Evolutionary conservation across 2,329 filamentous ascomycete species (phyloP).

Genomic region (Phyllosticta citriasiana): DNA sequence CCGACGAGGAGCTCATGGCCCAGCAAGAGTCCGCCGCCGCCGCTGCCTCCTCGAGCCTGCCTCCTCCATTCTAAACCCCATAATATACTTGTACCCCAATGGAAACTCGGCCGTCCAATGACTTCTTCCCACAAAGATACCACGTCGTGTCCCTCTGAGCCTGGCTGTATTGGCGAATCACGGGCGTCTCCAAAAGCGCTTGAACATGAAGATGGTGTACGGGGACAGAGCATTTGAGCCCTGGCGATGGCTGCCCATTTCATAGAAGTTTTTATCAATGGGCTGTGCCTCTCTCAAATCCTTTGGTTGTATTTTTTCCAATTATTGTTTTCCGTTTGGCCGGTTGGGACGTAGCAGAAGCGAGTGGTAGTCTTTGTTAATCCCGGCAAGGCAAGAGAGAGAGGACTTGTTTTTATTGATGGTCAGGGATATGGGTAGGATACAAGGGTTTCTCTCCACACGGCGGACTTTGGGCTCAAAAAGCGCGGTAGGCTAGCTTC

Average conservation of each 20-base stretch:
- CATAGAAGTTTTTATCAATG: neutral
- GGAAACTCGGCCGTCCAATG: constrained; percentile 10
- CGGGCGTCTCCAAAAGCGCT: constrained; percentile 12
- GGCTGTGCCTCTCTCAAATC: neutral
- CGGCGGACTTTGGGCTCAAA: neutral
- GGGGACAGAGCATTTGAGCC: neutral
- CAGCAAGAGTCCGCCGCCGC: constrained; percentile 27
- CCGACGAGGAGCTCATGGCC: constrained; percentile 32
- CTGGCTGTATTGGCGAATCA: constrained; percentile 31
- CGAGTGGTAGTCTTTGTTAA: no score
- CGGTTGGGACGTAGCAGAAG: no score
- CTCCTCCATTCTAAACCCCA: constrained; percentile 31
- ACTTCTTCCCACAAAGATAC: constrained; percentile 14
- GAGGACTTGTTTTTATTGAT: neutral
- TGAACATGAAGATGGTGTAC: neutral
- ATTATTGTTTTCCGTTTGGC: neutral
- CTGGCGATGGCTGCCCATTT: neutral
- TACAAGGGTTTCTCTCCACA: neutral
- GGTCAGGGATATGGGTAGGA: neutral
- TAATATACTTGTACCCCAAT: neutral
- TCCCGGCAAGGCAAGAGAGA: neutral
- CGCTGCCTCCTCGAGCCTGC: constrained; percentile 19
- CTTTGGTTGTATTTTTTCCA: neutral
- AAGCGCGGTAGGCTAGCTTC: constrained; percentile 1
- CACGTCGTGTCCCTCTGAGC: neutral